Evolutionary conservation across 2,329 filamentous ascomycete genomes (phyloP), one percentile per base, ranked within the genome.

Genomic region (Coniochaeta sp.): DNA sequence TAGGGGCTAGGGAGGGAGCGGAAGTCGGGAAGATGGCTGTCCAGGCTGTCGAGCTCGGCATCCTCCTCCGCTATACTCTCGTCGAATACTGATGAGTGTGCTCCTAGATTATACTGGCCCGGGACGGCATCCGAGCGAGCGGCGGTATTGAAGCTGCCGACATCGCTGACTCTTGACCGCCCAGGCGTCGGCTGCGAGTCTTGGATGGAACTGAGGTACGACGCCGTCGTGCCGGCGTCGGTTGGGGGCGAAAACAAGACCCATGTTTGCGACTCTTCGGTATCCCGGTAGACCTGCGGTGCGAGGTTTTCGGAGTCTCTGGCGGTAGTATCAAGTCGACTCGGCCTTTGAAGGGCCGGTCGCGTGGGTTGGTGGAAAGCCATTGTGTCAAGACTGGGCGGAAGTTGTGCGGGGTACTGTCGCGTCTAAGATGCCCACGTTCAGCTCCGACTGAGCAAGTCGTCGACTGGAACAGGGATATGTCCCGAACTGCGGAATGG

Each of bases 1-100:
- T 68, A 81, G 30, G 71, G 77, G 58, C 68, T 69, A 8, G 81
- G 78, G 7, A 78, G 79, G 52, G 91, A 86, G 58, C 91, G 86
- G 70, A 97, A 97, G 50, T 92, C 93, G 64, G 93, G 89, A 1
- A 98, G 80, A 59, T 96, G 93, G 70, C 93, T 93, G 71, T 98
- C 93, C 44, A 98, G 81, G 70, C 92, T 96, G 72, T 99, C 95
- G 52, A 98, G 80, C 71, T 98, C 93, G 28, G 82, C 86, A 63
- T 91, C 89, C 32, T 90, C 89, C 30, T 88, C 85, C 24, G 75
- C 75, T 56, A 63, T 52, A 59, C 65, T 80, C 75, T 24, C 64
- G 2, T 62, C 62, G 32, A 64, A 57, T 52, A 67, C 69, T 22
- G 77, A 74, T 22, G 77, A 74, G 19, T 75, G 69, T 57, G 74